phyloP scores from a whole-genome alignment of 2,329 filamentous ascomycete species.

The Huntiella savannae region DNA sequence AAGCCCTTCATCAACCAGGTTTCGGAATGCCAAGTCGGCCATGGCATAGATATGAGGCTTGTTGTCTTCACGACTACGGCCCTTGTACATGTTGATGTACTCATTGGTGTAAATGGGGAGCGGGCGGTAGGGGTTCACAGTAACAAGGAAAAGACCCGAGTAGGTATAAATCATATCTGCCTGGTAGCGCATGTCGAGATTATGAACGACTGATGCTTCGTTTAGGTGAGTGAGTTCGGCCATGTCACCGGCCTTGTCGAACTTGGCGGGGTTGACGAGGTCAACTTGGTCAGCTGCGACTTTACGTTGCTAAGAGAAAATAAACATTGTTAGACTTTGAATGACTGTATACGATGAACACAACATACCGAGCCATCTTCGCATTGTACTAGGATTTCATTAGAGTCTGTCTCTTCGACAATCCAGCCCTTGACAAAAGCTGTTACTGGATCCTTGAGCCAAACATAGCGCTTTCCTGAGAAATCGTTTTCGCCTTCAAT shows the following conservation, averaged over 20 bases:
- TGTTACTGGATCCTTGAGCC: slow-evolving; percentile 70
- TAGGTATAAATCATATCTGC: slow-evolving; percentile 96
- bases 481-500: slow-evolving; percentile 98
- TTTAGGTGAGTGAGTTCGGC: slow-evolving; percentile 95
- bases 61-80: slow-evolving; percentile 75
- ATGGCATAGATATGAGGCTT: slow-evolving; percentile 96
- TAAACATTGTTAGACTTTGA: slow-evolving; percentile 11
- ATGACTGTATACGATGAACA: not conserved
- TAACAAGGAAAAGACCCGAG: slow-evolving; percentile 88
- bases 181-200: slow-evolving; percentile 86
- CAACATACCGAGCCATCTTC: slow-evolving; percentile 71
- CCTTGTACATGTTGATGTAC: slow-evolving; percentile 96
- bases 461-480: slow-evolving; percentile 94
- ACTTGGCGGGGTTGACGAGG: slow-evolving; percentile 98
- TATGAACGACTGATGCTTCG: slow-evolving; percentile 94
- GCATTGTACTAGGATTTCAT: slow-evolving; percentile 67
- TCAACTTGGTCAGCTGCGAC: slow-evolving; percentile 76
- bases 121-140: slow-evolving; percentile 89
- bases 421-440: slow-evolving; percentile 91
- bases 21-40: slow-evolving; percentile 90
- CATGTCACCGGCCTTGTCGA: slow-evolving; percentile 99
- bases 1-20: slow-evolving; percentile 80
- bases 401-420: slow-evolving; percentile 55
- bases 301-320: slow-evolving; percentile 51
- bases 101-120: slow-evolving; percentile 92